Base-by-base conservation (phyloP, 2,329 filamentous ascomycete species). In the Ceratocystis diversiconidia region DNA sequence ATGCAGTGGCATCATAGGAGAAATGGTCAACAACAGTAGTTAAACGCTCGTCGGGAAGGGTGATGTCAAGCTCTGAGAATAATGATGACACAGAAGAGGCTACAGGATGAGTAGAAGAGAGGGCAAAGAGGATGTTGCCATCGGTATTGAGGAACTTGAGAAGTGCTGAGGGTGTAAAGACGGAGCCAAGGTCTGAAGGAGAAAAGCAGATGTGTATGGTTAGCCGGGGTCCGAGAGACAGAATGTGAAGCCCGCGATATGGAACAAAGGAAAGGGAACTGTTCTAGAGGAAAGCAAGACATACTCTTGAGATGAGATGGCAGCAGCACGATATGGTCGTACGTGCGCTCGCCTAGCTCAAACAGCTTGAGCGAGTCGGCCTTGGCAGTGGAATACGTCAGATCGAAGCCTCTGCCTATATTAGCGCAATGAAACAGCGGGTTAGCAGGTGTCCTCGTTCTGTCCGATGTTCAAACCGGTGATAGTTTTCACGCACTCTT, bases 1-100 rank as follows among this genome's bases (percentile, higher is more conserved):
- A 87, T 50, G 87, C 90, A 41, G 82, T 71, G 66, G 82, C 80
- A 73, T 97, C 92, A 77, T 94, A 94, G 78, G 90, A 88, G 84
- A 97, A 96, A 79, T 99, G 94, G 76, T 97, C 94, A 68, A 97
- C 87, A 5, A 96, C 87, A 66, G 92, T 79, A 66, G 89, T 86
- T 65, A 87, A 90, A 72, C 92, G 89, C 76, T 96, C 92, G 44
- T 84, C 77, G 48, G 94, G 90, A n/a, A 96, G 83, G 70, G 86
- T 80, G 72, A 99, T 88, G 73, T 96, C 92, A 74, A 96, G 81
- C 76, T 97, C 91, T 72, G 89, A 79, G 63, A 97, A 88, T 66
- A 95, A 81, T 52, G 88, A 87, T 70, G 85, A 85, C 71, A 96
- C 78, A 61, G 89, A 85, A 65, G 83, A 85, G 15, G 92, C 85